Evolutionary conservation across 176 grass and related monocot genomes (phyloP).

Genomic region (Neostapfia colusana): DNA sequence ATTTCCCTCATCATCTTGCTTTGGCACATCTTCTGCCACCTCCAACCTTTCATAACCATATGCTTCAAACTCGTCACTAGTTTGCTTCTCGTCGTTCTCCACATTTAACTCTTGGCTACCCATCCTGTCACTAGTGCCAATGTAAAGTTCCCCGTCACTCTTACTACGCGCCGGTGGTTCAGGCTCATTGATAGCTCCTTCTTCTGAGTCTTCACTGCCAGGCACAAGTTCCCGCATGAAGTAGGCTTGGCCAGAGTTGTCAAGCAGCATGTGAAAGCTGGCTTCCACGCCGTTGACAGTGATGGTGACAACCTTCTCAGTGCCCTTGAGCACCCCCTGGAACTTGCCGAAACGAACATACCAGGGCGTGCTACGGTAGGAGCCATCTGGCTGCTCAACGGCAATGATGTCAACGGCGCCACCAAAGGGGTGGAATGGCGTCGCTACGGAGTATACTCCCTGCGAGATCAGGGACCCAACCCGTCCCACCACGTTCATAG

Average conservation of each 20-base stretch:
- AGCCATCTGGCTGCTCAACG: conserved; percentile 93
- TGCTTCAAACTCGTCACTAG: conserved; percentile 40
- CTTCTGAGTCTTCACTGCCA: conserved; percentile 46
- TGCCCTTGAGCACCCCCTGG: conserved; percentile 91
- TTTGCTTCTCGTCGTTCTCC: conserved; percentile 38
- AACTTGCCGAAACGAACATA: conserved; percentile 99
- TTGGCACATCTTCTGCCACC: conserved; percentile 49
- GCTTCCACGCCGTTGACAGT: conserved; percentile 83
- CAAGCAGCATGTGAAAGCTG: conserved; percentile 88
- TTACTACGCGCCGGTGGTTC: conserved; percentile 46
- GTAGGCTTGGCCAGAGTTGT: conserved; percentile 96
- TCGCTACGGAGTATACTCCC: conserved; percentile 94
- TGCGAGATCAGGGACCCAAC: conserved; percentile 88
- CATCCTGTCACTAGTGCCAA: conserved; percentile 19
- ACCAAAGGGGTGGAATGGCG: conserved; percentile 94
- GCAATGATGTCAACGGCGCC: conserved; percentile 92
- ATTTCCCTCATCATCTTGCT: conserved; percentile 53
- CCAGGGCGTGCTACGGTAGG: conserved; percentile 93
- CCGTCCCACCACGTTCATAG: conserved; percentile 90
- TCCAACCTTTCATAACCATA: conserved; percentile 72
- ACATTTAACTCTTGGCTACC: conserved; percentile 44
- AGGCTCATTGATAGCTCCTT: conserved; percentile 41
- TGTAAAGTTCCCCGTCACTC: conserved; percentile 53
- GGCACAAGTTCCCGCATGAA: conserved; percentile 83
- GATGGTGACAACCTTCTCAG: conserved; percentile 90